Evolutionary conservation across 1,139 yeast genomes (phyloP).

Genomic region (Zygoascus hellenicus): DNA sequence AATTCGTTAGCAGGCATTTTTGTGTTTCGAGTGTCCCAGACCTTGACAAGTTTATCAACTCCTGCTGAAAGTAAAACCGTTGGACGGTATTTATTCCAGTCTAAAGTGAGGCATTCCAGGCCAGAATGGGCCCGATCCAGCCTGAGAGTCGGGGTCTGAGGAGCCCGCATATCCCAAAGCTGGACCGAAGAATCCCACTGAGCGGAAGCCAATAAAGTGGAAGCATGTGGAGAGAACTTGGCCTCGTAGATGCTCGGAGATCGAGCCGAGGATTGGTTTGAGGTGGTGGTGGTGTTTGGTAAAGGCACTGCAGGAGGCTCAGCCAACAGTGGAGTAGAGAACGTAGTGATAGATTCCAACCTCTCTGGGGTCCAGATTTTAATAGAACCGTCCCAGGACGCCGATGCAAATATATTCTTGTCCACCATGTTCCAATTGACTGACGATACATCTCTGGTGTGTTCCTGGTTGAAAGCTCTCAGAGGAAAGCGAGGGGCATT

Average conservation of each 20-base stretch:
- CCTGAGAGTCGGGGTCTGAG: conserved; percentile 44
- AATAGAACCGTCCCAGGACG: conserved; percentile 91
- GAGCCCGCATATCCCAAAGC: conserved; percentile 76
- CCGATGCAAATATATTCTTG: conserved; percentile 62
- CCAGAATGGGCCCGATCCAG: conserved; percentile 62
- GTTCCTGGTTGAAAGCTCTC: conserved; percentile 64
- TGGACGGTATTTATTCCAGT: conserved; percentile 85
- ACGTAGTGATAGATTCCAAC: conserved; percentile 53
- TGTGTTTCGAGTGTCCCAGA: conserved; percentile 85
- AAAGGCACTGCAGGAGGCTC: not conserved
- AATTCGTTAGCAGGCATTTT: conserved; percentile 67
- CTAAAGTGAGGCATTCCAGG: conserved; percentile 71
- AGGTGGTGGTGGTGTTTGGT: not conserved
- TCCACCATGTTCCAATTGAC: conserved; percentile 84
- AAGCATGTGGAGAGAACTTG: conserved; percentile 79
- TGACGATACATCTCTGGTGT: conserved; percentile 77
- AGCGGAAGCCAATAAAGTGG: conserved; percentile 63
- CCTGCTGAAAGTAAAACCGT: conserved; percentile 81
- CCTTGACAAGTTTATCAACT: conserved; percentile 73
- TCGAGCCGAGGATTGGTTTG: not conserved
- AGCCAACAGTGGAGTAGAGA: conserved; percentile 28
- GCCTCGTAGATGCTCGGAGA: conserved; percentile 57
- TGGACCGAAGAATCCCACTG: conserved; percentile 76
- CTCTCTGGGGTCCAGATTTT: conserved; percentile 68
- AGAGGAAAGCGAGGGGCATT: conserved; percentile 60